Evolutionary conservation across 2,329 filamentous ascomycete species (phyloP).

Genomic region (Periconia macrospinosa): DNA sequence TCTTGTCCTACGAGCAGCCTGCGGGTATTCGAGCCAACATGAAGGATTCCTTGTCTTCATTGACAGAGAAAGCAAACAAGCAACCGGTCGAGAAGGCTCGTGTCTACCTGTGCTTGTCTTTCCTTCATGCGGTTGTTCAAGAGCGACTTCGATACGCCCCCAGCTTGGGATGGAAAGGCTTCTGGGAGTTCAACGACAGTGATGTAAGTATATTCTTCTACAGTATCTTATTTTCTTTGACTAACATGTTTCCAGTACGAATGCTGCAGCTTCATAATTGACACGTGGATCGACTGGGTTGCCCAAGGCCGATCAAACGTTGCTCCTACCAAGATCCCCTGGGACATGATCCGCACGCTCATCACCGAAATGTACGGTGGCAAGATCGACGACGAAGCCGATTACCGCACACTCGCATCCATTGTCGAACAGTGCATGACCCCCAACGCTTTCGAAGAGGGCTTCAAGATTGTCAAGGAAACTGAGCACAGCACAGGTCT

Average conservation of each 20-base stretch:
- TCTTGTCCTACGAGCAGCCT: constrained; percentile 97
- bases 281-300: constrained; percentile 85
- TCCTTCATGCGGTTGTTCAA: constrained; percentile 94
- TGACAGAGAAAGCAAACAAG: constrained; percentile 75
- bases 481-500: constrained; percentile 61
- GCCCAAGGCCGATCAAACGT: constrained; percentile 89
- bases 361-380: constrained; percentile 95
- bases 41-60: constrained; percentile 90
- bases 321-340: constrained; percentile 89
- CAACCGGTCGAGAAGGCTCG: constrained; percentile 88
- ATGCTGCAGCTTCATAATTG: constrained; percentile 93
- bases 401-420: constrained; percentile 72
- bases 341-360: constrained; percentile 91
- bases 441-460: constrained; percentile 85
- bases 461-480: constrained; percentile 79
- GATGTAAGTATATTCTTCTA: constrained; percentile 68
- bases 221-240: constrained; percentile 1
- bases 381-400: constrained; percentile 90
- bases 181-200: constrained; percentile 99
- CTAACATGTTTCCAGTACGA: constrained; percentile 70
- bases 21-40: constrained; percentile 96
- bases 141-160: constrained; percentile 93
- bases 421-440: constrained; percentile 81
- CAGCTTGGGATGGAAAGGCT: constrained; percentile 93
- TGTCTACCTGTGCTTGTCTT: constrained; percentile 87